These are phyloP conservation scores for Sanghuangporus baumii DNA, from an alignment of 1,284 basidiomycete genomes.

Conservation along the genomic window DNA sequence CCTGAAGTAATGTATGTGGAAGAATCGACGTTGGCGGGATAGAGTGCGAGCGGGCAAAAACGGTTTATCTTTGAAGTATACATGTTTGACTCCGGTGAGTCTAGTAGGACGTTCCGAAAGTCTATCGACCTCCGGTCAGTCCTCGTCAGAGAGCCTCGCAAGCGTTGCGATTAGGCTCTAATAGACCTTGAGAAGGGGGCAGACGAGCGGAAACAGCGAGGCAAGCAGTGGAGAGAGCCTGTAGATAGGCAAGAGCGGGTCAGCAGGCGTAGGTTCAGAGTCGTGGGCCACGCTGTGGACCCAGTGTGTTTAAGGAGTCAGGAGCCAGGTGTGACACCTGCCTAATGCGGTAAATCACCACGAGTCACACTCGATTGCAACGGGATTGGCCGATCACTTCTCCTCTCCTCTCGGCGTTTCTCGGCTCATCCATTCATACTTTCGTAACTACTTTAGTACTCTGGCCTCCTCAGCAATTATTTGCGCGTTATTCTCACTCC, in stretches of 20 bases:
- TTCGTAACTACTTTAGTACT: neutral
- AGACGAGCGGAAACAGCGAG: neutral
- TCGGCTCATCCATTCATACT: neutral
- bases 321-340: neutral
- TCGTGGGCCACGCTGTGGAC: neutral
- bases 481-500: neutral
- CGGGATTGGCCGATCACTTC: constrained; percentile 8
- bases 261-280: neutral
- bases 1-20: neutral
- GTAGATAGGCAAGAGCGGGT: neutral
- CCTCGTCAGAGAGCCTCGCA: constrained; percentile 13
- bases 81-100: constrained; percentile 18
- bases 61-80: constrained; percentile 12
- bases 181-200: neutral
- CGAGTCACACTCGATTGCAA: constrained; percentile 3
- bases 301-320: neutral
- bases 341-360: neutral
- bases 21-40: constrained; percentile 6
- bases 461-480: neutral
- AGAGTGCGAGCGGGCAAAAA: constrained; percentile 7
- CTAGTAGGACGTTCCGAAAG: constrained; percentile 15
- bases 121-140: constrained; percentile 13
- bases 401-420: constrained; percentile 6
- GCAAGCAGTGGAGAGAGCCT: neutral
- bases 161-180: constrained; percentile 7